A percentile compares a stretch with the other conserved stretches of the same genome.
These are phyloP conservation scores for Hirsutella rhossiliensis DNA, from an alignment of 2,329 filamentous ascomycete genomes.

Conservation along the genomic window DNA sequence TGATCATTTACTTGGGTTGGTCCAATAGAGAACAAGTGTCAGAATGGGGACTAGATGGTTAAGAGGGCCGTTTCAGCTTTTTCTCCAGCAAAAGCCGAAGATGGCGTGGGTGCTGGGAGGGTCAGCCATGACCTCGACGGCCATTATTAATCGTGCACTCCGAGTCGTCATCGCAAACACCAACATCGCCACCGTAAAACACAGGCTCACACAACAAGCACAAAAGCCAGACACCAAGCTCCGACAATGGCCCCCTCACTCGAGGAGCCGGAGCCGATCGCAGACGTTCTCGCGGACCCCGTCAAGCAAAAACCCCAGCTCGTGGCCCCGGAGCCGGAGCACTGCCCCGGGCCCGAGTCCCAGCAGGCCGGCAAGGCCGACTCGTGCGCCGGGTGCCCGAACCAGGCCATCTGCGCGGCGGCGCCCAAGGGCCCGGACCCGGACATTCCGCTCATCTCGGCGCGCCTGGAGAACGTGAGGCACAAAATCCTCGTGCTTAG, in stretches of 20 bases:
- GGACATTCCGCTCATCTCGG: constrained; percentile 79
- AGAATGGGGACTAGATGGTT: no score
- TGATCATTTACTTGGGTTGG: no score
- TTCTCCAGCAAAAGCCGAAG: no score
- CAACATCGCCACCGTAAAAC: no score
- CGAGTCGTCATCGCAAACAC: no score
- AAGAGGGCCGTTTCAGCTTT: no score
- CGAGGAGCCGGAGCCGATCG: constrained; percentile 53
- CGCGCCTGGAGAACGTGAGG: constrained; percentile 66
- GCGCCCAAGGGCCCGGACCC: constrained; percentile 93
- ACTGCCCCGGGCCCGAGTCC: constrained; percentile 86
- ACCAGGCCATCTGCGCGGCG: constrained; percentile 88
- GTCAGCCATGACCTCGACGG: no score
- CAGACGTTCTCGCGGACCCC: constrained; percentile 63
- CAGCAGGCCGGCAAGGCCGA: constrained; percentile 58
- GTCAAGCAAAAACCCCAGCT: constrained; percentile 71
- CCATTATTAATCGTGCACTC: no score
- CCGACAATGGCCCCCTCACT: constrained; percentile 65
- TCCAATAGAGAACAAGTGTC: no score
- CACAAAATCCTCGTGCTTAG: constrained; percentile 91
- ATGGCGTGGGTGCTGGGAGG: no score
- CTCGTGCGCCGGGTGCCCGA: constrained; percentile 89
- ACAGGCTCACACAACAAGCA: not conserved
- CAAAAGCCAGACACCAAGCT: not conserved
- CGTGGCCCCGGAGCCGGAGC: constrained; percentile 89